phyloP scores from a whole-genome alignment of 148 eudicot species.

The Chenopodium formosanum region DNA sequence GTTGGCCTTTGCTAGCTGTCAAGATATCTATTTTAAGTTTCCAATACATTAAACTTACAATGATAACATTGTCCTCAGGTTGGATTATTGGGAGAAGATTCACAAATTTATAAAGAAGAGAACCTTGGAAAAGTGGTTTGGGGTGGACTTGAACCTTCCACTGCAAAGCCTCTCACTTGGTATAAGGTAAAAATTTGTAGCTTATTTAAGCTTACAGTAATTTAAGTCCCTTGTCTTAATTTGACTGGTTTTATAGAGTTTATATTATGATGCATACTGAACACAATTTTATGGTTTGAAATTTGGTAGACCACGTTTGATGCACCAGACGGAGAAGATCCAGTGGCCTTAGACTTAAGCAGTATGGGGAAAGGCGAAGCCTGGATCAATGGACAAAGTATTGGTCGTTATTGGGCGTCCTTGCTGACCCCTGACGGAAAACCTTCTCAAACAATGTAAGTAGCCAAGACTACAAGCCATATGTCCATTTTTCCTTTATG shows the following conservation, averaged over 20 bases:
- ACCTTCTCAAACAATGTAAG: slow-evolving; percentile 49
- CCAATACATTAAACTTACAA: background rate
- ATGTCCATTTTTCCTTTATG: background rate
- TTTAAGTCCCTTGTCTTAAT: background rate
- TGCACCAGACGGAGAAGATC: slow-evolving; percentile 45
- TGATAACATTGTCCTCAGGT: slow-evolving; percentile 21
- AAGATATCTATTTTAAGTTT: background rate
- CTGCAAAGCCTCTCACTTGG: slow-evolving; percentile 45
- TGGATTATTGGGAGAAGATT: slow-evolving; percentile 47
- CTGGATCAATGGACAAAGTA: slow-evolving; percentile 65
- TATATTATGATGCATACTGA: background rate
- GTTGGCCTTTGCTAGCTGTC: background rate
- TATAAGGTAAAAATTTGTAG: slow-evolving; percentile 35
- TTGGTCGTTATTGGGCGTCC: slow-evolving; percentile 64
- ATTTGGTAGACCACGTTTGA: slow-evolving; percentile 35
- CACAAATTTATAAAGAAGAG: slow-evolving; percentile 34
- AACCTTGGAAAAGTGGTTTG: slow-evolving; percentile 34
- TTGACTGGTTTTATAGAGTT: background rate
- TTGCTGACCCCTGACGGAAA: slow-evolving; percentile 42
- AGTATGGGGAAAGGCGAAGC: slow-evolving; percentile 63
- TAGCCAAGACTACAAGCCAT: background rate
- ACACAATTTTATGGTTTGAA: background rate
- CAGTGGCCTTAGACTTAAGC: slow-evolving; percentile 45
- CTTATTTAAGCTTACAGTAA: background rate
- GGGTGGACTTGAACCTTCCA: slow-evolving; percentile 24